Evolutionary conservation across 2,329 filamentous ascomycete species (phyloP), one percentile per base, ranked within the genome.

Genomic region (Aureobasidium melanogenum): DNA sequence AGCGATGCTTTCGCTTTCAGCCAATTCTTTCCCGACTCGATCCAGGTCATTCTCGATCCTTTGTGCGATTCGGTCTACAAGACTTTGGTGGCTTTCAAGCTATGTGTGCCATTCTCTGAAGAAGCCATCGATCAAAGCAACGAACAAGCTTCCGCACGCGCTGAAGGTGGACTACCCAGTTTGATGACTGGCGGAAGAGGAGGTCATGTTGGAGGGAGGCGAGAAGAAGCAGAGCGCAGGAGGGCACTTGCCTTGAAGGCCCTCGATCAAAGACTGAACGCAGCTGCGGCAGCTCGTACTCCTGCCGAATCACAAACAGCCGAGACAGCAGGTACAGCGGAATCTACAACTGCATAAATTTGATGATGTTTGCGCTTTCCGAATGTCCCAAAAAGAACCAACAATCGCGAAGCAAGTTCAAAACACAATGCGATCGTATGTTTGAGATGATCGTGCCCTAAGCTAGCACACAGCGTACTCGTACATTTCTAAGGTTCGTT

Each of bases 1-100:
- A 95, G 89, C 74, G 94, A 99, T 75, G 96, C 92, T 0, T 99
- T 99, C 72, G 88, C 92, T 8, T 96, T 99, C 73, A 88, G 91
- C 66, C 91, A 94, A 69, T 96, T 99, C 79, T 97, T 97, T 77
- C 94, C 94, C 0, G 88, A 88, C 52, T 84, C 87, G 3, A 78
- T 89, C 44, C 93, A 97, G 72, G 88, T 91, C 0, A 79, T 89
- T 15, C 82, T 97, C 44, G 84, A 87, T 17, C 81, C 85, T 10
- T 72, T 96, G n/a, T 83, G 88, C 12, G 86, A 90, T 67, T 80
- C 85, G 63, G 74, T 97, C 28, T 97, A 93, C 76, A 80, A 82
- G 62, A 73, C 88, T 4, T 79, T 97, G 1, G 87, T 97, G 1
- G 80, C 88, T 5, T 72, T 96, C 70, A 85, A 83, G 67, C 75